Base-by-base conservation (phyloP, 2,329 filamentous ascomycete genomes). In the Huntiella abstrusa region DNA sequence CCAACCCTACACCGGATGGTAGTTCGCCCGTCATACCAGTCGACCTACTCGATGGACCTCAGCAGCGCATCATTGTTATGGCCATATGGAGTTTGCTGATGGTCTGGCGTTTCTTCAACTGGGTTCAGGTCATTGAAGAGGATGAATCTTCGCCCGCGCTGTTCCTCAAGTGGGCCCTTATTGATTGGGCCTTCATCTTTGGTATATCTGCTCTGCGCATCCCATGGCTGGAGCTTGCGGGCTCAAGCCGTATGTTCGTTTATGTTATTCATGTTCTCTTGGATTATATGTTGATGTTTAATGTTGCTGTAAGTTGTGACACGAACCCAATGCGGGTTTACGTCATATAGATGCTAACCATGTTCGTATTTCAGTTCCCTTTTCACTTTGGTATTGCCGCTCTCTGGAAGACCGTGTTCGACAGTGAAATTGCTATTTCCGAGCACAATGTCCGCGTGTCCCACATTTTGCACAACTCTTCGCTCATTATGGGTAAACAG, bases 191-290 rank as follows among this genome's bases (percentile, higher is more conserved):
- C 17, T 95, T 87, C 60, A 68, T 96, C 52, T 94, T 92, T 59
- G 83, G 83, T 5, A 65, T 98, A 46, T 88, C 92, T 13, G 74
- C 82, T 53, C 62, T 98, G 55, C 77, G 83, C 59, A 94, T 98
- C 70, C 91, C 91, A 49, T 98, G 91, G 92, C 69, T 98, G 49
- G 86, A 96, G 66, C 84, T 88, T 66, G 84, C 83, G 38, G 82
- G 83, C 56, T 71, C 74, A 33, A 77, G 77, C 1, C 80, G 83
- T 46, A 71, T 81, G 37, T 66, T 73, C 32, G 63, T 87, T 16
- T 92, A 91, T 56, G 60, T 82, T 41, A 54, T 70, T 3, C 86
- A 95, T 59, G 71, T 80, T 2, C 58, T 81, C 2, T 61, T 83
- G 45, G 85, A 95, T 64, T 81, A 78, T 54, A 78, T 93, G 66